phyloP scores from a whole-genome alignment of 306 rosid genomes.

The Citrullus amarus region DNA sequence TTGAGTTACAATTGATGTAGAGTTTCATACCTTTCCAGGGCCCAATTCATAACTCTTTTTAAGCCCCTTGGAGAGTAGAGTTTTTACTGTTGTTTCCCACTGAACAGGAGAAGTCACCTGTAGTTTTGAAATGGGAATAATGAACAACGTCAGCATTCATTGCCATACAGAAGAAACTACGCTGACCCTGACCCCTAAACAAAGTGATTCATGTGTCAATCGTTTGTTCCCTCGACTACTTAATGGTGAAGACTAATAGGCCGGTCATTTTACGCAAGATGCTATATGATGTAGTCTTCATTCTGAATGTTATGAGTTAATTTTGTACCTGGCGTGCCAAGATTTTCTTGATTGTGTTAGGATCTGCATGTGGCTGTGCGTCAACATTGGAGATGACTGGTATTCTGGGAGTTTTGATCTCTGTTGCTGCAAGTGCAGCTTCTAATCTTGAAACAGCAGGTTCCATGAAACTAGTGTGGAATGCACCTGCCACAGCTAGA shows the following conservation, averaged over 20 bases:
- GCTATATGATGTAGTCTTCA: neutral
- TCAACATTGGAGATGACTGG: slow-evolving; percentile 94
- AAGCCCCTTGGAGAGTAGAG: slow-evolving; percentile 67
- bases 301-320: neutral
- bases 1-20: neutral
- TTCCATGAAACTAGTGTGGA: slow-evolving; percentile 91
- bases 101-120: slow-evolving; percentile 98
- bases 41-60: slow-evolving; percentile 87
- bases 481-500: slow-evolving; percentile 95
- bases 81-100: slow-evolving; percentile 94
- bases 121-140: neutral
- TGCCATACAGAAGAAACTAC: neutral
- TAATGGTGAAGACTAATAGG: neutral
- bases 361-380: slow-evolving; percentile 83
- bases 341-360: slow-evolving; percentile 67
- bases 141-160: neutral
- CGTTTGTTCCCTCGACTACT: neutral
- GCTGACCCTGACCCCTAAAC: neutral
- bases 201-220: neutral
- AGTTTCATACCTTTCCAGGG: slow-evolving; percentile 77
- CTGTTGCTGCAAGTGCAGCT: slow-evolving; percentile 77
- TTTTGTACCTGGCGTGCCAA: slow-evolving; percentile 67
- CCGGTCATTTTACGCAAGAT: neutral
- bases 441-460: slow-evolving; percentile 97
- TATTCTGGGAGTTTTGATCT: slow-evolving; percentile 68